These are phyloP conservation scores for Neofusicoccum laricinum DNA, from an alignment of 2,329 filamentous ascomycete species.

Conservation along the genomic window DNA sequence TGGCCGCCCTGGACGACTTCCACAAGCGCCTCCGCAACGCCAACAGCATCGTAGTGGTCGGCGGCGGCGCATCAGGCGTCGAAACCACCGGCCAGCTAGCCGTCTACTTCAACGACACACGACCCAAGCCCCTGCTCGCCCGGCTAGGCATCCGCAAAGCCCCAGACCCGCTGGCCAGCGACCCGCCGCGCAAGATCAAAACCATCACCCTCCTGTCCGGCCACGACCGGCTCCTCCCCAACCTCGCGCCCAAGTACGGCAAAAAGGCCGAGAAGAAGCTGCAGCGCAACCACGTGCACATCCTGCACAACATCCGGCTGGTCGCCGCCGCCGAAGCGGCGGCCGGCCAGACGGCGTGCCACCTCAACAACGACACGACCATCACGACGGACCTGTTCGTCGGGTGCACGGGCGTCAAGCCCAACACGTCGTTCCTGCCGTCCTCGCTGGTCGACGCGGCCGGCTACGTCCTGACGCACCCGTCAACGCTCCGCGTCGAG, in stretches of 20 bases:
- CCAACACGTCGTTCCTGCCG: conserved; percentile 32
- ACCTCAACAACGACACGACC: conserved; percentile 28
- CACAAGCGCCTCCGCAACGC: conserved; percentile 28
- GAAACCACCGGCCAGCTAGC: conserved; percentile 39
- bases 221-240: conserved; percentile 28
- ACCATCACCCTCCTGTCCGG: conserved; percentile 35
- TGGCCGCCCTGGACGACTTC: conserved; percentile 28
- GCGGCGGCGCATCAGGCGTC: conserved; percentile 35
- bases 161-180: neutral
- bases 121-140: neutral
- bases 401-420: conserved; percentile 31
- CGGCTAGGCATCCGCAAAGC: neutral
- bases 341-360: conserved; percentile 22
- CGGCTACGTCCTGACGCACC: conserved; percentile 27
- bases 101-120: conserved; percentile 25
- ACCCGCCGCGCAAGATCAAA: conserved; percentile 18
- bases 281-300: conserved; percentile 27
- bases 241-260: conserved; percentile 25
- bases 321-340: conserved; percentile 19
- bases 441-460: conserved; percentile 23
- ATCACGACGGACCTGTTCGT: conserved; percentile 36
- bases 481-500: conserved; percentile 28
- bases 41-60: conserved; percentile 34
- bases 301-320: conserved; percentile 29
- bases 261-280: conserved; percentile 33